Evolutionary conservation across 106 monocot genomes (phyloP).

Genomic region (Allium sativum): DNA sequence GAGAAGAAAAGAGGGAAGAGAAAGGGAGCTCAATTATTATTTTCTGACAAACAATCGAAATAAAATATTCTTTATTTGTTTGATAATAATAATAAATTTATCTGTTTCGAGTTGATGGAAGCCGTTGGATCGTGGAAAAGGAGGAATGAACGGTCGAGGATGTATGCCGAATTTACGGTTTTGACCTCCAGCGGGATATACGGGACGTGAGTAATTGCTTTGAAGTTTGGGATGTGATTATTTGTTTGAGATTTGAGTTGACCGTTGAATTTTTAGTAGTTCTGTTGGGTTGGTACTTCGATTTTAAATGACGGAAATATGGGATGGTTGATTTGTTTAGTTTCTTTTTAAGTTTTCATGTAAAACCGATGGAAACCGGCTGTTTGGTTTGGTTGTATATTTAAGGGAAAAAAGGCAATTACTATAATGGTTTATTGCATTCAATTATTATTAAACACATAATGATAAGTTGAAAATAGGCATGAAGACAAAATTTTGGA

Average conservation of each 20-base stretch:
- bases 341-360: no score
- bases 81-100: no score
- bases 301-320: no score
- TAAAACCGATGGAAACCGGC: no score
- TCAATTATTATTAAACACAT: no score
- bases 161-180: not conserved
- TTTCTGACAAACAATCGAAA: not conserved
- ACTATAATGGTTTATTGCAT: no score
- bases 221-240: not conserved
- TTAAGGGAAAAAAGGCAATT: no score
- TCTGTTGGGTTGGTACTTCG: not conserved
- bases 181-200: slow-evolving; percentile 1
- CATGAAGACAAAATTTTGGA: no score
- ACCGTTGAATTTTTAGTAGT: not conserved
- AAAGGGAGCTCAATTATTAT: slow-evolving; percentile 5
- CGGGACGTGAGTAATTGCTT: not conserved
- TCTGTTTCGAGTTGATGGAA: not conserved
- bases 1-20: not conserved
- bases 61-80: not conserved
- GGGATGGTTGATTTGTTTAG: no score
- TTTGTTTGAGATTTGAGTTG: not conserved
- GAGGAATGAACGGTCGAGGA: not conserved
- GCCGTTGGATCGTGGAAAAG: not conserved
- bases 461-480: no score
- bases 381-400: no score